Conservation (phyloP, 2,329 filamentous ascomycete species). For the Colletotrichum tropicale region DNA sequence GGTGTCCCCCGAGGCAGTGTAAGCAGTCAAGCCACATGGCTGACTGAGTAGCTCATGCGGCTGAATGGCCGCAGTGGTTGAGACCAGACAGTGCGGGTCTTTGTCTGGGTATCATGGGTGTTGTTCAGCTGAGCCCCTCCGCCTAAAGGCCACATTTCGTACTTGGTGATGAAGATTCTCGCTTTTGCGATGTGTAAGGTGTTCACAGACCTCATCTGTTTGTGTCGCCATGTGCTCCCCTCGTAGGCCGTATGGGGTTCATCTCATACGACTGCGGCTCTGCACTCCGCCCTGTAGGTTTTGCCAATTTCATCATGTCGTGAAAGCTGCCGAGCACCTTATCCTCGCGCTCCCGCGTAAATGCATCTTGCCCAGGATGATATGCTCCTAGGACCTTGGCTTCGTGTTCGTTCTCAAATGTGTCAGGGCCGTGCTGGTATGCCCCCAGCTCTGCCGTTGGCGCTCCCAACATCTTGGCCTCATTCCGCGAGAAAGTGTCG, state of each 20-base stretch:
- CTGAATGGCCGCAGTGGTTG: not conserved
- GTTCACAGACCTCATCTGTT: not conserved
- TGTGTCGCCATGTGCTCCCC: not conserved
- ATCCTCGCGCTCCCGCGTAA: constrained; percentile 8
- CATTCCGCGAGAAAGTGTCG: constrained; percentile 5
- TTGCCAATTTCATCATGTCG: not conserved
- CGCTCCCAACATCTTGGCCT: constrained; percentile 11
- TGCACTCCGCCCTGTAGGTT: not conserved
- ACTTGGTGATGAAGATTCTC: not conserved
- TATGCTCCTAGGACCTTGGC: constrained; percentile 12
- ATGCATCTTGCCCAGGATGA: not conserved
- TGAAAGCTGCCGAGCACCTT: constrained; percentile 14
- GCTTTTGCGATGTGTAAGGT: not conserved
- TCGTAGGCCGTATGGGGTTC: not conserved
- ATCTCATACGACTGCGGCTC: constrained; percentile 8
- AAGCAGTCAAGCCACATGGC: not conserved
- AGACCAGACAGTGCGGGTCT: not conserved
- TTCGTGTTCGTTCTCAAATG: constrained; percentile 12
- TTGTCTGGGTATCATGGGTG: constrained; percentile 12
- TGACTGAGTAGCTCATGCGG: not conserved
- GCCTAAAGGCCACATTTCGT: not conserved
- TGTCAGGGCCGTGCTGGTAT: constrained; percentile 15
- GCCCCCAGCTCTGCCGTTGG: constrained; percentile 12
- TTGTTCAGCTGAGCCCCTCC: not conserved
- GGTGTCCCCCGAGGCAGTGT: not conserved